Conservation (phyloP, 208 protist genomes). For the Tritrichomonas foetus region DNA sequence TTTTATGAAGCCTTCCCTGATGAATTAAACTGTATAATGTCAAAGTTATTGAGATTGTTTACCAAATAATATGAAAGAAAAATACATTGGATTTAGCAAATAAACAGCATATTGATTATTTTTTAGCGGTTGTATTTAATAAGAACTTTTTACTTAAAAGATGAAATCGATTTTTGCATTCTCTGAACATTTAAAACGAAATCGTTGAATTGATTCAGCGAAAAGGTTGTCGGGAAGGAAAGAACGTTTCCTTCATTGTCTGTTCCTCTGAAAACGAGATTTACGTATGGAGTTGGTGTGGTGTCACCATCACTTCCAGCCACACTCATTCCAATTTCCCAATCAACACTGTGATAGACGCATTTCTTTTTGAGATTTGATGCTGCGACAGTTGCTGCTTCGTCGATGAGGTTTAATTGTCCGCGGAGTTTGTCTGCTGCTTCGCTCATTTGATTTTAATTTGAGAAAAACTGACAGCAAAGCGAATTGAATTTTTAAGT, state of each 20-base stretch:
- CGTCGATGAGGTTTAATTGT: neutral
- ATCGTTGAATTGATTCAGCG: neutral
- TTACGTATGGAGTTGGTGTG: neutral
- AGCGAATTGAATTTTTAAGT: too few species aligned
- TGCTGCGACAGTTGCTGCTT: neutral
- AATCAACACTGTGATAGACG: neutral
- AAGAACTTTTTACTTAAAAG: constrained; percentile 27
- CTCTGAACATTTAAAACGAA: neutral
- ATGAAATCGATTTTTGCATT: constrained; percentile 21
- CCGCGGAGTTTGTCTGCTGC: neutral
- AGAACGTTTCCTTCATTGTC: neutral
- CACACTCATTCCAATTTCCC: constrained; percentile 35
- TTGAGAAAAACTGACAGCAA: too few species aligned
- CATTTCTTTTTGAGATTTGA: neutral
- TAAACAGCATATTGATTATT: too few species aligned
- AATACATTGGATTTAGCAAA: too few species aligned
- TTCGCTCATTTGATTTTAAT: too few species aligned
- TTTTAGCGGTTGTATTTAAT: too few species aligned
- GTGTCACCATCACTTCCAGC: neutral
- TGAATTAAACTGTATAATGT: too few species aligned
- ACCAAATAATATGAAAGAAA: too few species aligned
- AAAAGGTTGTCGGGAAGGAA: too few species aligned
- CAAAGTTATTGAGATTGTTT: too few species aligned
- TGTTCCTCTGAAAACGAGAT: neutral
- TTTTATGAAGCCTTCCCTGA: too few species aligned